Evolutionary conservation across 805 yeast genomes (phyloP), one percentile per base, ranked within the genome.

Genomic region (Wilhelminamyces savonicus): DNA sequence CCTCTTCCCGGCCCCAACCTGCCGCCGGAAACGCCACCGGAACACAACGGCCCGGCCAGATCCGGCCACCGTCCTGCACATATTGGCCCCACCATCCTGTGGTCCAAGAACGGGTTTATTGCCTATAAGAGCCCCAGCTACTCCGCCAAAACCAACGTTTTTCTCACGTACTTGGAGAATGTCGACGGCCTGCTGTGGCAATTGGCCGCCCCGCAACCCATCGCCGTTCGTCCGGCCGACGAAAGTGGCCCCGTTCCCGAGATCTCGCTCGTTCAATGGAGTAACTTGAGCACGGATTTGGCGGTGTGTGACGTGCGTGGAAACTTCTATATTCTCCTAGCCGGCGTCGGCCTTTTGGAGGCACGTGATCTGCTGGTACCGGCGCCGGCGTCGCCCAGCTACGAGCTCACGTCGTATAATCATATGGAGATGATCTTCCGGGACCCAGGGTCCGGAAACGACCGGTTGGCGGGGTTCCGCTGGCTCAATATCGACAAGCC

Each of bases 21-120:
- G n/a, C n/a, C n/a, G n/a, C n/a, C n/a, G n/a, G n/a, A n/a, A n/a
- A n/a, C n/a, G n/a, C n/a, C n/a, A n/a, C n/a, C n/a, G n/a, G n/a
- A n/a, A n/a, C n/a, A n/a, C n/a, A n/a, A n/a, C n/a, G n/a, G n/a
- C n/a, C n/a, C n/a, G n/a, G n/a, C n/a, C n/a, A n/a, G n/a, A n/a
- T n/a, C n/a, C n/a, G n/a, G n/a, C n/a, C n/a, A n/a, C n/a, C n/a
- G n/a, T n/a, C n/a, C n/a, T n/a, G n/a, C n/a, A n/a, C n/a, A n/a
- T n/a, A n/a, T n/a, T n/a, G n/a, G n/a, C 11, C 39, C 21, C 13
- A 25, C 34, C 12, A 66, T 80, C 7, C 70, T 85, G 8, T 86
- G 95, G 95, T 82, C 94, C 8, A 74, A 77, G 40, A 82, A 78
- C 41, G 96, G 96, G 10, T 75, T 85, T 42, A 71, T 88, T 19